These are phyloP conservation scores for Effrenium voratum DNA, from an alignment of 73 alveolate species.

Conservation along the genomic window DNA sequence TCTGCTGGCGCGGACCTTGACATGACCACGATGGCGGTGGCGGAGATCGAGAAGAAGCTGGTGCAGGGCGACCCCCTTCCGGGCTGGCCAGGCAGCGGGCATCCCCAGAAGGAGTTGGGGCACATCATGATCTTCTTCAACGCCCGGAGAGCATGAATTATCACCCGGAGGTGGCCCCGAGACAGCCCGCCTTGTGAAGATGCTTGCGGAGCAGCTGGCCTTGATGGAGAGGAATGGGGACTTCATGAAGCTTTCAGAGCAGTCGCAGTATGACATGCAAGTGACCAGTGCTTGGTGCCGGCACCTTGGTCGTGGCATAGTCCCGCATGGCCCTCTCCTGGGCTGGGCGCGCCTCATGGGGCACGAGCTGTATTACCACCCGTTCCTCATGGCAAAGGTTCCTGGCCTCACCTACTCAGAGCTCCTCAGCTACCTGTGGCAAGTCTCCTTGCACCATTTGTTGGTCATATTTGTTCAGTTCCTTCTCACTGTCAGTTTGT, in stretches of 20 bases:
- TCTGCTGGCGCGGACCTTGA: not conserved
- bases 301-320: not conserved
- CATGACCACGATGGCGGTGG: not conserved
- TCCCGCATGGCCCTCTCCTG: not conserved
- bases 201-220: not conserved
- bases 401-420: not conserved
- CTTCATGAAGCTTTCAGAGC: not conserved
- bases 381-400: not conserved
- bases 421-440: not conserved
- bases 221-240: not conserved
- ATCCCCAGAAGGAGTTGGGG: not conserved
- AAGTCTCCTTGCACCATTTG: no score
- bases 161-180: no score
- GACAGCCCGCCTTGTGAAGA: not conserved
- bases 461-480: no score
- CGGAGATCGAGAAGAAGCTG: not conserved
- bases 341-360: not conserved
- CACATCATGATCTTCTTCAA: no score
- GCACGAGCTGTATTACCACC: conserved; percentile 2
- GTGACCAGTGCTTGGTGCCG: not conserved
- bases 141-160: no score
- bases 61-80: not conserved
- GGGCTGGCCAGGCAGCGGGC: not conserved
- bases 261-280: not conserved
- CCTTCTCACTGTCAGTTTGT: no score